Conservation (phyloP, 352 stramenopile species). For the Aphanomyces euteiches region DNA sequence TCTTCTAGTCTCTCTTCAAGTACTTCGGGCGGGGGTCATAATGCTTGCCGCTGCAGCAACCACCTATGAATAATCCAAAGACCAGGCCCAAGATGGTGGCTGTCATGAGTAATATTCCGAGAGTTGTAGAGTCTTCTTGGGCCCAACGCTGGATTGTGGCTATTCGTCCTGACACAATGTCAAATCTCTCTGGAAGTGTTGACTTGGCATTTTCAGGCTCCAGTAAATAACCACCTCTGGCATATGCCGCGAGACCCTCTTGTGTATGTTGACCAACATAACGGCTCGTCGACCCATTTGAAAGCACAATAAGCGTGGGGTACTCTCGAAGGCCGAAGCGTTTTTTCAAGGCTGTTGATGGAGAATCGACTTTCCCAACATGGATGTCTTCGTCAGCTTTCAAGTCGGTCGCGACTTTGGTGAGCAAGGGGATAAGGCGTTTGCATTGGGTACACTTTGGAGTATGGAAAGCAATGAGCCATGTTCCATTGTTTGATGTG, state of each 20-base stretch:
- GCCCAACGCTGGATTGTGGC: neutral
- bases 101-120: neutral
- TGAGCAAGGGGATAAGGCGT: neutral
- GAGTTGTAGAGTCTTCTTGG: neutral
- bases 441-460: neutral
- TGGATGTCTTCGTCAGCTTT: neutral
- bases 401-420: neutral
- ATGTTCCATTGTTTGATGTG: slow-evolving; percentile 10
- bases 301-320: neutral
- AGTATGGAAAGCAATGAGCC: neutral
- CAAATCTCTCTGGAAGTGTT: too few relatives aligned
- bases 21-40: too few relatives aligned
- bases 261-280: neutral
- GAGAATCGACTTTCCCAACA: neutral
- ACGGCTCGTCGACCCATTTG: neutral
- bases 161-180: neutral
- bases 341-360: neutral
- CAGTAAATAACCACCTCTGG: neutral
- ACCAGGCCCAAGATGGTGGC: neutral
- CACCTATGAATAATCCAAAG: neutral
- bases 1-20: neutral
- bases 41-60: neutral
- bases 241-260: neutral
- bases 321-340: neutral
- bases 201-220: too few relatives aligned